Percentiles rank a stretch among this genome's conserved stretches.
Evolutionary conservation across 2,329 filamentous ascomycete genomes (phyloP).

Genomic region (Verruconis gallopava): DNA sequence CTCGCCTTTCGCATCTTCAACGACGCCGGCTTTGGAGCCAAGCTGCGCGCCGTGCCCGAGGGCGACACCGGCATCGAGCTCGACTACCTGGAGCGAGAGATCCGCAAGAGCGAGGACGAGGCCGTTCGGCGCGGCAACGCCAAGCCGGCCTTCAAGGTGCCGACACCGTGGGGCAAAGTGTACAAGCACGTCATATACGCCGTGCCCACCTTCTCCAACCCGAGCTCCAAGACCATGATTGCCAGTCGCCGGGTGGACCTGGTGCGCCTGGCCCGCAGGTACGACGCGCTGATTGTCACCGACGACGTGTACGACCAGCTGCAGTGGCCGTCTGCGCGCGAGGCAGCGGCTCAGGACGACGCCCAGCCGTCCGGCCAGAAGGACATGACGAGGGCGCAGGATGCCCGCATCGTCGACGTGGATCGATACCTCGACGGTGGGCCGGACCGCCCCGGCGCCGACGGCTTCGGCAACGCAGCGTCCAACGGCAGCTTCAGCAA

Average conservation of each 20-base stretch:
- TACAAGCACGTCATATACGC: constrained; percentile 83
- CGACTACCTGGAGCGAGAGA: constrained; percentile 39
- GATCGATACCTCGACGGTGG: constrained; percentile 55
- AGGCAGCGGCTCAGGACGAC: too few relatives aligned
- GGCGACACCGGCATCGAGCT: constrained; percentile 67
- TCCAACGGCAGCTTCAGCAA: constrained; percentile 91
- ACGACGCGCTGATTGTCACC: constrained; percentile 69
- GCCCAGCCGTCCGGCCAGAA: constrained; percentile 11
- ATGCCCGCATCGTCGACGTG: constrained; percentile 68
- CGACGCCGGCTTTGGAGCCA: constrained; percentile 59
- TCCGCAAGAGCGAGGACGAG: constrained; percentile 37
- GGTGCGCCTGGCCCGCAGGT: constrained; percentile 61
- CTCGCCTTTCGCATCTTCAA: constrained; percentile 77
- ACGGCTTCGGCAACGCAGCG: constrained; percentile 64
- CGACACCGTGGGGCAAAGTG: constrained; percentile 9
- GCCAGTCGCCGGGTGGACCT: constrained; percentile 52
- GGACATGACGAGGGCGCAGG: constrained; percentile 27
- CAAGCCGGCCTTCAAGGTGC: constrained; percentile 1
- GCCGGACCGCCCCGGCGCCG: constrained; percentile 30
- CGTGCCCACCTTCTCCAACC: constrained; percentile 82
- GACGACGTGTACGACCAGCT: constrained; percentile 95
- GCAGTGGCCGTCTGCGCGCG: constrained; percentile 73
- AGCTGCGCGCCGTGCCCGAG: constrained; percentile 59
- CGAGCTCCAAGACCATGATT: constrained; percentile 72
- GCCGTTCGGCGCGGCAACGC: constrained; percentile 13